Conservation (phyloP, 2,329 filamentous ascomycete genomes). For the Cladophialophora chaetospira region DNA sequence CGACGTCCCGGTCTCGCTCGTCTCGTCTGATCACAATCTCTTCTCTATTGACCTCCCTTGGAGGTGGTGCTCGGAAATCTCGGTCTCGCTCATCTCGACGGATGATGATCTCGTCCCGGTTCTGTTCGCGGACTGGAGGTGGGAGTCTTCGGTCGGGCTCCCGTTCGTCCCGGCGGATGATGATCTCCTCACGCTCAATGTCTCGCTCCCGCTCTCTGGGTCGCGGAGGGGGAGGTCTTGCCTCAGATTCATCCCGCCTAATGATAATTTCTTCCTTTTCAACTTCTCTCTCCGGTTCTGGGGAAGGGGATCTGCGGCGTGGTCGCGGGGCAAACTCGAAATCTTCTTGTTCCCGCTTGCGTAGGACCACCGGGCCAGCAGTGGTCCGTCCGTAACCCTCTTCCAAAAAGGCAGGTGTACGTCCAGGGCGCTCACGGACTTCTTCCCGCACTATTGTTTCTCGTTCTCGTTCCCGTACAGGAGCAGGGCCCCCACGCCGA, state of each 20-base stretch:
- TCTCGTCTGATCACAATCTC: constrained; percentile 50
- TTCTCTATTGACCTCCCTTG: constrained; percentile 38
- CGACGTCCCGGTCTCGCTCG: constrained; percentile 27
- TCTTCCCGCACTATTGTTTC: constrained; percentile 35
- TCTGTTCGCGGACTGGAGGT: constrained; percentile 30
- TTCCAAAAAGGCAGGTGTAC: constrained; percentile 39
- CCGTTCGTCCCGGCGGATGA: constrained; percentile 40
- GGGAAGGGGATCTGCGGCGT: constrained; percentile 32
- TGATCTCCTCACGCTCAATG: constrained; percentile 38
- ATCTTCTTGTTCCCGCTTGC: constrained; percentile 37
- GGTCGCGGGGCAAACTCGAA: constrained; percentile 34
- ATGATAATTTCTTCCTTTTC: constrained; percentile 41
- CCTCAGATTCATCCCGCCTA: constrained; percentile 15
- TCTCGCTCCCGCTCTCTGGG: constrained; percentile 29
- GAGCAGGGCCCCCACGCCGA: constrained; percentile 48
- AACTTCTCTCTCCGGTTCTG: constrained; percentile 32
- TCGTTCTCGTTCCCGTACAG: constrained; percentile 45
- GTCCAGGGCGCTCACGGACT: constrained; percentile 24
- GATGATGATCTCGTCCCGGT: constrained; percentile 43
- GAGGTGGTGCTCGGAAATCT: constrained; percentile 21
- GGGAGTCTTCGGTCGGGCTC: constrained; percentile 26
- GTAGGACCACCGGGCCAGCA: constrained; percentile 37
- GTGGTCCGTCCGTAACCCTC: constrained; percentile 39
- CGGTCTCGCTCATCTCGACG: constrained; percentile 35
- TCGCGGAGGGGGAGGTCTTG: constrained; percentile 24